Conservation (phyloP, 345 rosid species). For the Acer saccharum region DNA sequence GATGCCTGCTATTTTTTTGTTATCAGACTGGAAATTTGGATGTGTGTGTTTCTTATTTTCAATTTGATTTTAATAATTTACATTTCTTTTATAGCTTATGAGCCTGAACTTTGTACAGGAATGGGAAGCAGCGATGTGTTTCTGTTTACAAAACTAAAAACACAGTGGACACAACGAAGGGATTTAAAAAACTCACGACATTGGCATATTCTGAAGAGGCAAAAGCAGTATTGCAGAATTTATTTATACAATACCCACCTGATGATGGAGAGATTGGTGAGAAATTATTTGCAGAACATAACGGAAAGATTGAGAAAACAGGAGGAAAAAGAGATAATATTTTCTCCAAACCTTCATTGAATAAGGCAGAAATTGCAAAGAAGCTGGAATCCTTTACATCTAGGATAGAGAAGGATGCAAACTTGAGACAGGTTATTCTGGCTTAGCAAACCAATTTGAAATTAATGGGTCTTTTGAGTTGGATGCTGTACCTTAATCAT, state of each 20-base stretch:
- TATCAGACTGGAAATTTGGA: neutral
- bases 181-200: constrained; percentile 35
- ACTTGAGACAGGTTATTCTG: constrained; percentile 65
- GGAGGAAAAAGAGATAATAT: constrained; percentile 56
- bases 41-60: neutral
- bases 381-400: constrained; percentile 61
- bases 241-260: constrained; percentile 75
- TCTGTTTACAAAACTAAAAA: constrained; percentile 54
- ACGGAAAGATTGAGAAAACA: constrained; percentile 33
- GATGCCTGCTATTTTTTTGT: neutral
- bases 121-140: constrained; percentile 56
- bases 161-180: constrained; percentile 27
- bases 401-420: constrained; percentile 47
- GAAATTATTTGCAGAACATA: constrained; percentile 33
- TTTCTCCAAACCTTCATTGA: constrained; percentile 60
- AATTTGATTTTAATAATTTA: constrained; percentile 13
- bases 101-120: constrained; percentile 41
- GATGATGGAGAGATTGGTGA: constrained; percentile 55
- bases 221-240: constrained; percentile 55
- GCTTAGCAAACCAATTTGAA: constrained; percentile 12
- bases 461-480: constrained; percentile 18
- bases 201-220: constrained; percentile 63
- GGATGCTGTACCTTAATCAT: constrained; percentile 12
- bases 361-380: constrained; percentile 48
- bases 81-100: constrained; percentile 16